These are phyloP conservation scores for Alternaria ethzedia DNA, from an alignment of 2,329 filamentous ascomycete species.

Conservation along the genomic window DNA sequence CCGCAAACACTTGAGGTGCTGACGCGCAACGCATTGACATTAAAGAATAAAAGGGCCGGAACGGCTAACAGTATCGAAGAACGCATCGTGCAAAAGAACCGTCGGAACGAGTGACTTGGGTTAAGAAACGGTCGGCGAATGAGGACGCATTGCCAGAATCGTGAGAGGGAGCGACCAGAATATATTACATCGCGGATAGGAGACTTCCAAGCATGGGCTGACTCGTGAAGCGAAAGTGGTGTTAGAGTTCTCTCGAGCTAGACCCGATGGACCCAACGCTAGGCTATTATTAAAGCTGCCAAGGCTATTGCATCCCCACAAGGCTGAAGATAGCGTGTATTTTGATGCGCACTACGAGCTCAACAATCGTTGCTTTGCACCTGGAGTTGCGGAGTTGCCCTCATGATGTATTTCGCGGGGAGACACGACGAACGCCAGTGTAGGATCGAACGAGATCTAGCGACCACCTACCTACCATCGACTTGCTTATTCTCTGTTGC, in stretches of 20 bases:
- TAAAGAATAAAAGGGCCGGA: neutral
- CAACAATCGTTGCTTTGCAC: neutral
- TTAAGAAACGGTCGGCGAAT: neutral
- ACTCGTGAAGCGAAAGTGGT: conserved; percentile 6
- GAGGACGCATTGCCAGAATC: neutral
- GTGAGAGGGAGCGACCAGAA: neutral
- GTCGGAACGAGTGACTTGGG: neutral
- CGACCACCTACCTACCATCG: too few species aligned
- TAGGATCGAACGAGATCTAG: too few species aligned
- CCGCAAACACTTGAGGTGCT: conserved; percentile 1
- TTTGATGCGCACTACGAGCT: conserved; percentile 1
- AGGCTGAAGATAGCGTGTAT: conserved; percentile 4
- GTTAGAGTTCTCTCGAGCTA: conserved; percentile 2
- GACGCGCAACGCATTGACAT: neutral
- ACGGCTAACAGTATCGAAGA: neutral
- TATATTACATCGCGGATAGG: conserved; percentile 1
- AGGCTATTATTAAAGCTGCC: neutral
- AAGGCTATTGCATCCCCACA: neutral
- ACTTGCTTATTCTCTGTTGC: too few species aligned
- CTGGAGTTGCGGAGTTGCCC: neutral
- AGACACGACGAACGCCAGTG: neutral
- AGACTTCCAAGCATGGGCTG: neutral
- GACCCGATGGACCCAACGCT: neutral
- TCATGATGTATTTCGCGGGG: neutral
- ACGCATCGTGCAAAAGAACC: neutral